phyloP scores from a whole-genome alignment of 2,329 filamentous ascomycete genomes.

The Fusarium sp. region DNA sequence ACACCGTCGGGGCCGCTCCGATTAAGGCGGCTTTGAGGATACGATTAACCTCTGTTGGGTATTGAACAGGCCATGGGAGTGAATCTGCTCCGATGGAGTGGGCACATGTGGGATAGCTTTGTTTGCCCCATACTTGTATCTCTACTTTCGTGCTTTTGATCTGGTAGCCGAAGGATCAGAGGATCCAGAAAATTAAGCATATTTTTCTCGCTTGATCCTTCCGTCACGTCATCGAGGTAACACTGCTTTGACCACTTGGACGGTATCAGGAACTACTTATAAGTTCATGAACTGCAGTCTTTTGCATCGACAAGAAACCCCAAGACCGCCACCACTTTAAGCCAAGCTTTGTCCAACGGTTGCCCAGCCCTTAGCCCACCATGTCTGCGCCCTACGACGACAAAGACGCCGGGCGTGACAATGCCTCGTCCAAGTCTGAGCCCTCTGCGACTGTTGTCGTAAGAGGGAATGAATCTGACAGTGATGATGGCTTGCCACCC shows the following conservation, averaged over 20 bases:
- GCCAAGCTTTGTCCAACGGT: neutral
- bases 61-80: neutral
- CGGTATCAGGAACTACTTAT: neutral
- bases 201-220: neutral
- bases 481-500: conserved; percentile 40
- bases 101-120: neutral
- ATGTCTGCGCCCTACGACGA: conserved; percentile 14
- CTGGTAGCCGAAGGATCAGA: neutral
- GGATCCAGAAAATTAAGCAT: neutral
- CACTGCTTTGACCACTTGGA: neutral
- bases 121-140: neutral
- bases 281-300: neutral
- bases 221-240: conserved; percentile 20
- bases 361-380: neutral
- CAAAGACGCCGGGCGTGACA: conserved; percentile 7
- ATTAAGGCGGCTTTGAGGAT: neutral
- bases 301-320: neutral
- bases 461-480: conserved; percentile 19
- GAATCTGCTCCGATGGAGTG: neutral
- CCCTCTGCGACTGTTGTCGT: conserved; percentile 3
- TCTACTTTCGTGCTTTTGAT: neutral
- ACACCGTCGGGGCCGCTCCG: neutral
- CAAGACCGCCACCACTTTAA: neutral
- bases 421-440: conserved; percentile 15
- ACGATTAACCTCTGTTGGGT: neutral